phyloP scores from a whole-genome alignment of 306 rosid species.

The Vachellia pachyceras region DNA sequence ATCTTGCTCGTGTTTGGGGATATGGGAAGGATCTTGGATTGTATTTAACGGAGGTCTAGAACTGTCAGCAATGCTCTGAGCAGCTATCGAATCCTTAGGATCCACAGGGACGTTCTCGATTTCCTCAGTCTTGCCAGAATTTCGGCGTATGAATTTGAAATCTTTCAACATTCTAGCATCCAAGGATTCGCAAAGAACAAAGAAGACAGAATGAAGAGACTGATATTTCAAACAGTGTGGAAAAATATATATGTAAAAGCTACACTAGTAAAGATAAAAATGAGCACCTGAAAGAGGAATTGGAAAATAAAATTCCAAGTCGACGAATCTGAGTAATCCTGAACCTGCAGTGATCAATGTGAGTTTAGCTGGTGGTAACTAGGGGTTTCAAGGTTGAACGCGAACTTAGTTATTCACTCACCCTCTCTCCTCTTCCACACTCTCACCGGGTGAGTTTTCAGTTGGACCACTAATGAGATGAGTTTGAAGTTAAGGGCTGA shows the following conservation, averaged over 20 bases:
- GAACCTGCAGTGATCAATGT: conserved; percentile 37
- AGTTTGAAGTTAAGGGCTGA: conserved; percentile 59
- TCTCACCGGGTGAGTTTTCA: conserved; percentile 31
- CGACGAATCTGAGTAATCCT: conserved; percentile 49
- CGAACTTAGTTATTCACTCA: conserved; percentile 36
- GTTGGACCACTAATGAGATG: conserved; percentile 40
- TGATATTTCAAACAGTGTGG: background rate
- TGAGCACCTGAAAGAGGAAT: conserved; percentile 71
- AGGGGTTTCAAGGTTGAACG: conserved; percentile 44
- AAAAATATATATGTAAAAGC: background rate
- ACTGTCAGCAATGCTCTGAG: conserved; percentile 50
- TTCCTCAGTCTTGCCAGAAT: conserved; percentile 67
- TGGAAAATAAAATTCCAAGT: conserved; percentile 58
- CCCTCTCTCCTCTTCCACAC: background rate
- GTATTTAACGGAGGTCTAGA: conserved; percentile 75
- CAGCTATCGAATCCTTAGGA: conserved; percentile 48
- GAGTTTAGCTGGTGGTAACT: conserved; percentile 24
- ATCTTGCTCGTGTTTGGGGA: conserved; percentile 53
- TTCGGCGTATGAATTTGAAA: conserved; percentile 68
- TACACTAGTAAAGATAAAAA: background rate
- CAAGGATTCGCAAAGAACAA: background rate
- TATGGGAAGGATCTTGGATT: conserved; percentile 63
- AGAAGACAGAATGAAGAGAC: background rate
- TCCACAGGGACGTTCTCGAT: conserved; percentile 61
- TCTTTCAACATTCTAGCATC: conserved; percentile 81